phyloP scores from a whole-genome alignment of 345 rosid species.

The Euphorbia tirucalli region DNA sequence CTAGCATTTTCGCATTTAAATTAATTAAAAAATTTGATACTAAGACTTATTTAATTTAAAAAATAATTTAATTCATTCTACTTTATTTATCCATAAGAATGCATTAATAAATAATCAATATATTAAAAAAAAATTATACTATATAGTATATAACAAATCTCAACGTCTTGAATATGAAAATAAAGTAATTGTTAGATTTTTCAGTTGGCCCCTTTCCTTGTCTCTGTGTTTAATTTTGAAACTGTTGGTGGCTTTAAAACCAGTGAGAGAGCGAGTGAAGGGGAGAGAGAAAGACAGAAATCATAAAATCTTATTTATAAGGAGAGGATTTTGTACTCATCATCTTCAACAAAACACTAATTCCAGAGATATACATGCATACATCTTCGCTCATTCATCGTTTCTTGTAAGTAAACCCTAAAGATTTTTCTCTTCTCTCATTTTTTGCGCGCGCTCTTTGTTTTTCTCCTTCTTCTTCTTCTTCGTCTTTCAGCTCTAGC shows the following conservation, averaged over 20 bases:
- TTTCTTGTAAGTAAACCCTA: constrained; percentile 10
- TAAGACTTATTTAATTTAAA: too few relatives aligned
- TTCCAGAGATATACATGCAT: background rate
- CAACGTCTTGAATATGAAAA: too few relatives aligned
- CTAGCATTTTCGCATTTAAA: too few relatives aligned
- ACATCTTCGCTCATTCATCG: background rate
- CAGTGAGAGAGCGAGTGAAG: too few relatives aligned
- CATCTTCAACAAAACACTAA: background rate
- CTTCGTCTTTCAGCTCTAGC: background rate
- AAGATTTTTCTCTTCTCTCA: background rate
- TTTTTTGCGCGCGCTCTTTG: background rate
- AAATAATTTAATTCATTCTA: too few relatives aligned
- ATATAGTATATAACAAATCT: too few relatives aligned
- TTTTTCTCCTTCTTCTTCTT: background rate
- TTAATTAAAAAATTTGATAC: too few relatives aligned
- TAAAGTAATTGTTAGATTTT: background rate
- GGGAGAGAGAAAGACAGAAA: background rate
- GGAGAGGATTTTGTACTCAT: background rate
- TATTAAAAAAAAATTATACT: too few relatives aligned
- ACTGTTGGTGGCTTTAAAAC: background rate
- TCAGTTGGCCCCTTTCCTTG: background rate
- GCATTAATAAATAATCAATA: too few relatives aligned
- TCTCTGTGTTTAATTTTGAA: background rate
- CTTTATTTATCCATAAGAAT: too few relatives aligned
- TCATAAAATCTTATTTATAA: background rate